Percentiles rank a stretch among this genome's conserved stretches.
Conservation (phyloP, 2,329 filamentous ascomycete genomes). For the Fusarium buxicola region DNA sequence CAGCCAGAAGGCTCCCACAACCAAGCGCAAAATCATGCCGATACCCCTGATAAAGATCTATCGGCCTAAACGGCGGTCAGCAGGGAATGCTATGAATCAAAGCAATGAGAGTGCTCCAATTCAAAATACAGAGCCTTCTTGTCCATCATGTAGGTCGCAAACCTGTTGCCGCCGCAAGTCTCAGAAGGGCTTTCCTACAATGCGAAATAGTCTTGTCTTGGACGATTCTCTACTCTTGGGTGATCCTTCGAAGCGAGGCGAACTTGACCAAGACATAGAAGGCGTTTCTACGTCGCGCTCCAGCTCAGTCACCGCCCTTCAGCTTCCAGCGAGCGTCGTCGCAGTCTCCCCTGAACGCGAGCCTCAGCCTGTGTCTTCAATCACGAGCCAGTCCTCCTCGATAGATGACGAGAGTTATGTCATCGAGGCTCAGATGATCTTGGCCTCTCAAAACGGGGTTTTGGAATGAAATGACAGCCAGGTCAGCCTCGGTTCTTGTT, state of each 20-base stretch:
- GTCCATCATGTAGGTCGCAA: background rate
- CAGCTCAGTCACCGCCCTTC: constrained; percentile 16
- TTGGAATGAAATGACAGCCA: constrained; percentile 4
- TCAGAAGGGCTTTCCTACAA: constrained; percentile 14
- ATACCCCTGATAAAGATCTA: constrained; percentile 21
- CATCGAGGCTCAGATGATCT: too few relatives aligned
- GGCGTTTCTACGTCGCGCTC: background rate
- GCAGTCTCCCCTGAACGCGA: background rate
- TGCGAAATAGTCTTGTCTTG: constrained; percentile 28
- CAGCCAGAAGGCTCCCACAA: background rate
- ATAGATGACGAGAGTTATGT: background rate
- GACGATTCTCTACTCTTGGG: constrained; percentile 9
- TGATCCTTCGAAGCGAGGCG: background rate
- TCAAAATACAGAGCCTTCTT: background rate
- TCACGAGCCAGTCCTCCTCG: background rate
- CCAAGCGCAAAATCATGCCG: constrained; percentile 1
- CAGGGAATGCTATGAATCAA: background rate
- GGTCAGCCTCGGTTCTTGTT: background rate
- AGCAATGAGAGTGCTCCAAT: background rate
- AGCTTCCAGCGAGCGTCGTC: constrained; percentile 6
- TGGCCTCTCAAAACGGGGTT: background rate
- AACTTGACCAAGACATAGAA: background rate
- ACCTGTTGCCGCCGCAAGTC: background rate
- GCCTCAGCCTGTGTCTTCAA: background rate
- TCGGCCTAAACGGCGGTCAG: constrained; percentile 23